Evolutionary conservation across 2,329 filamentous ascomycete species (phyloP).

Genomic region (Trichoderma sp.): DNA sequence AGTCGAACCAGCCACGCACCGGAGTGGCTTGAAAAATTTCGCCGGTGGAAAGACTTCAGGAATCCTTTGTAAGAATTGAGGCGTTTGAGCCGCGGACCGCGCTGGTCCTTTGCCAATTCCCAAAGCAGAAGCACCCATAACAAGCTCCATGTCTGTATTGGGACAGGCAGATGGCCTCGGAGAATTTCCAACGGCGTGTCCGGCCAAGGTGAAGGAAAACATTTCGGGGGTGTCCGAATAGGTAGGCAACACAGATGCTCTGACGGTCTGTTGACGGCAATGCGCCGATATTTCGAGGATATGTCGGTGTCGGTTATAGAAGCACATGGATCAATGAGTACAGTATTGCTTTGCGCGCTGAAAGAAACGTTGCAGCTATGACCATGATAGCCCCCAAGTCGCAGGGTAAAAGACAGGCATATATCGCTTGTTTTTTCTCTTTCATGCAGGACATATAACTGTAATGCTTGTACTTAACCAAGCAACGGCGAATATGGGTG

Average conservation of each 20-base stretch:
- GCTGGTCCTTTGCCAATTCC: not conserved
- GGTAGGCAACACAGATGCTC: not conserved
- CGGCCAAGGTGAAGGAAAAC: not conserved
- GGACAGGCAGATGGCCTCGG: not conserved
- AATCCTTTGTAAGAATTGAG: not conserved
- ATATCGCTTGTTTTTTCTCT: not conserved
- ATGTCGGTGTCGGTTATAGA: not conserved
- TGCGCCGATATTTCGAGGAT: not conserved
- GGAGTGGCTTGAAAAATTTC: not conserved
- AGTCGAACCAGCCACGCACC: not conserved
- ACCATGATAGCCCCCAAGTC: not conserved
- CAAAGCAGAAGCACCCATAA: not conserved
- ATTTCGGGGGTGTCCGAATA: slow-evolving; percentile 12
- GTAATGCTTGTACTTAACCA: not conserved
- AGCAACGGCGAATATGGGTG: not conserved
- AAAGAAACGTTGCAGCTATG: not conserved
- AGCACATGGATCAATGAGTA: not conserved
- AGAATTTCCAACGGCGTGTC: slow-evolving; percentile 1
- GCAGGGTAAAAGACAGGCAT: not conserved
- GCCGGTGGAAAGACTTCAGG: not conserved
- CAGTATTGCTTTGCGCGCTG: not conserved
- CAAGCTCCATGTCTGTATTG: not conserved
- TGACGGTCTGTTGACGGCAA: not conserved
- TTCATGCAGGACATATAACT: not conserved
- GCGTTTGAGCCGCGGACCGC: not conserved